Percentiles rank a stretch among this genome's conserved stretches.
phyloP scores from a whole-genome alignment of 2,329 filamentous ascomycete genomes.

The Alternaria panax region DNA sequence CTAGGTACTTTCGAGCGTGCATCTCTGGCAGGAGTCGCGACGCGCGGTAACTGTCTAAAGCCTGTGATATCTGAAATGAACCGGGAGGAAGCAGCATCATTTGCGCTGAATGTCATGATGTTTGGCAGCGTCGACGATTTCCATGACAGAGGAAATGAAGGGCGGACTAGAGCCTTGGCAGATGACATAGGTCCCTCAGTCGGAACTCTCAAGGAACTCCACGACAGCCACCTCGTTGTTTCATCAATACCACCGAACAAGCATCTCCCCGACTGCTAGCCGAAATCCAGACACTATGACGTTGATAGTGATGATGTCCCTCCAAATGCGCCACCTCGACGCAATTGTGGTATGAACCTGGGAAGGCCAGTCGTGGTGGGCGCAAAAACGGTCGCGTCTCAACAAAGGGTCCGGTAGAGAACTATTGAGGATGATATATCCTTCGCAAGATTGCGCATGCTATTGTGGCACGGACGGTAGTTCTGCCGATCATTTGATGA shows the following conservation, averaged over 20 bases:
- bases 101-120: slow-evolving; percentile 1
- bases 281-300: not conserved
- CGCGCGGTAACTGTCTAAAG: not conserved
- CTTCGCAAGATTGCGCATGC: not conserved
- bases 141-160: slow-evolving; percentile 6
- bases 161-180: slow-evolving; percentile 13
- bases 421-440: not conserved
- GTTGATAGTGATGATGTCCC: not conserved
- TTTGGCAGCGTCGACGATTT: not conserved
- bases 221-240: slow-evolving; percentile 7
- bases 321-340: too few species aligned
- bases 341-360: fast-evolving
- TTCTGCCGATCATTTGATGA: slow-evolving; percentile 10
- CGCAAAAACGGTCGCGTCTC: not conserved
- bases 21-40: not conserved
- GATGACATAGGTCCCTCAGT: not conserved
- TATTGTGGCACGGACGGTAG: slow-evolving; percentile 3
- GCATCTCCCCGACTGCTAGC: not conserved
- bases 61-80: not conserved
- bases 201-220: not conserved
- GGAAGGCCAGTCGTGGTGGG: not conserved
- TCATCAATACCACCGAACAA: slow-evolving; percentile 8
- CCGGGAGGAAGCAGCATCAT: not conserved
- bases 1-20: not conserved
- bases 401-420: not conserved